Base-by-base conservation (phyloP, 176 grass and related monocot species). In the Luzula sylvatica region DNA sequence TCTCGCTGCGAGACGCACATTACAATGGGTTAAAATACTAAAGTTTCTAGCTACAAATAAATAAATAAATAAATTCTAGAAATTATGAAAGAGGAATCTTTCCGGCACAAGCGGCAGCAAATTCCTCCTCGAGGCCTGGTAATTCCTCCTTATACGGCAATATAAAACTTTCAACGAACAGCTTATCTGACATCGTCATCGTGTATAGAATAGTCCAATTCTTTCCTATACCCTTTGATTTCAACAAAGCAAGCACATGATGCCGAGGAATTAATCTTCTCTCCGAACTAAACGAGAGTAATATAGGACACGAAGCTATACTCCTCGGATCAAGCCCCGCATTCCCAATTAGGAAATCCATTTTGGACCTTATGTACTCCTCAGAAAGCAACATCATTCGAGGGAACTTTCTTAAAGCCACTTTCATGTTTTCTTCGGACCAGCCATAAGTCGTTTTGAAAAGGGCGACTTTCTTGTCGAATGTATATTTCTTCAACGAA, bases 361-460 rank as follows among this genome's bases (percentile, higher is more conserved):
- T 62, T 3, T 42, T 62, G 7, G 41, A 62, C 35, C 26, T 18
- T 2, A 62, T 39, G 4, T 2, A 26, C 20, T 62, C 45, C 39
- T 46, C 39, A 26, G 58, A 46, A 15, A 4, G 20, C 43, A 8
- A 3, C 23, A 62, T 11, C 2, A 62, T 2, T 4, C 4, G 43
- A 25, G 58, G 58, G 27, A 15, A 62, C 45, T 15, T 62, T 46
- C 6, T 62, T 15, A 62, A 22, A 47, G 58, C 42, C 16, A 11
- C 3, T 1, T 26, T 39, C 11, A 47, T 3, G 23, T 62, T 40
- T 27, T 62, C 23, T 3, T 62, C 39, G 11, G 42, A 62, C 58
- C 21, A 62, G 8, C 23, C 15, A 16, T 14, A 62, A 20, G 8
- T 47, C 4, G 23, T 62, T 62, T 25, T 17, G 3, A 62, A 47